Evolutionary conservation across 2,329 filamentous ascomycete genomes (phyloP).

Genomic region (Ophiobolus disseminans): DNA sequence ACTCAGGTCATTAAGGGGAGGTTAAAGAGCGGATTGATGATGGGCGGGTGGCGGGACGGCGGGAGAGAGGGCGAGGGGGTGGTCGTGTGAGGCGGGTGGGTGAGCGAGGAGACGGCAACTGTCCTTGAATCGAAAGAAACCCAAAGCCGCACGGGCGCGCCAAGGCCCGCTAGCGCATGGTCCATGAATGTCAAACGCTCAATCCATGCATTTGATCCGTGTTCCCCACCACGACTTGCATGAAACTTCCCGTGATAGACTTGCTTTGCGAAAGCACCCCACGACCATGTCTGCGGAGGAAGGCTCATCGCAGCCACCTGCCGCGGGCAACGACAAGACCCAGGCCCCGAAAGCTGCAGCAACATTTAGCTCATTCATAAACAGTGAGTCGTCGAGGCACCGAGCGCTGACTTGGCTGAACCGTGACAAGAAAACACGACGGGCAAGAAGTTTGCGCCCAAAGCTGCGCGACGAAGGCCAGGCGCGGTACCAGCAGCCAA

Average conservation of each 20-base stretch:
- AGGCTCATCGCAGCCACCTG: constrained; percentile 16
- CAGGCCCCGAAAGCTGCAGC: constrained; percentile 24
- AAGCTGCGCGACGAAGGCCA: constrained; percentile 54
- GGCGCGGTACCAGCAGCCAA: constrained; percentile 37
- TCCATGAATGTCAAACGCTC: constrained; percentile 3
- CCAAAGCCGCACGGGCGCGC: background rate
- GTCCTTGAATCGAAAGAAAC: constrained; percentile 19
- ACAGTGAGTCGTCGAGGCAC: constrained; percentile 29
- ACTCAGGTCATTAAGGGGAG: constrained; percentile 29
- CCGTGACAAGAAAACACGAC: constrained; percentile 47
- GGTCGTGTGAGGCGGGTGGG: constrained; percentile 37
- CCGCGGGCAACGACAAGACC: constrained; percentile 26
- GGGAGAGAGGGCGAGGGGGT: constrained; percentile 21
- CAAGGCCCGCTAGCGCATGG: constrained; percentile 2
- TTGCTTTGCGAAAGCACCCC: background rate
- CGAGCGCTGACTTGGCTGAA: constrained; percentile 23
- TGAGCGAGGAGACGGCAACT: constrained; percentile 21
- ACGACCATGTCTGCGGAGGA: constrained; percentile 40
- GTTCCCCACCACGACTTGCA: background rate
- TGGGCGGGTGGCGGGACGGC: constrained; percentile 18
- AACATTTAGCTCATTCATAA: constrained; percentile 40
- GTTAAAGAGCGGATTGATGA: constrained; percentile 31
- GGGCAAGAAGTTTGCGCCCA: constrained; percentile 58
- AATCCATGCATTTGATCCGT: background rate
- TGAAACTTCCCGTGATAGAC: background rate